A percentile compares a stretch with the other conserved stretches of the same genome.
Conservation (phyloP, 78 protist genomes). For the Tieghemostelium lacteum region DNA sequence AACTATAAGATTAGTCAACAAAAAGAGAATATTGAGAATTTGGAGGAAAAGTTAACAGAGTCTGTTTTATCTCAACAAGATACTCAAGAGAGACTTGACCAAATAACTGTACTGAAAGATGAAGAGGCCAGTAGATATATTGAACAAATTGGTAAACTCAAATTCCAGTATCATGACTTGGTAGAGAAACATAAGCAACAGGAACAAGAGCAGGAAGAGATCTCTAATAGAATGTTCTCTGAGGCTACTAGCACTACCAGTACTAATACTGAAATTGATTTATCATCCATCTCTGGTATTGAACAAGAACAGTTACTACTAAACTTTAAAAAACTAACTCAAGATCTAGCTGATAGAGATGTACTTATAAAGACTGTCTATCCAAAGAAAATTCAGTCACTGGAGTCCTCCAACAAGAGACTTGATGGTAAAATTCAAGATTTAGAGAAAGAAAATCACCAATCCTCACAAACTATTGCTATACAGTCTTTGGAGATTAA, state of each 20-base stretch:
- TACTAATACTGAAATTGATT: neutral
- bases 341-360: slow-evolving; percentile 41
- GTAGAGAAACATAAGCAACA: slow-evolving; percentile 4
- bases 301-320: slow-evolving; percentile 32
- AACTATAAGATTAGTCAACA: slow-evolving; percentile 3
- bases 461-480: slow-evolving; percentile 29
- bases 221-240: slow-evolving; percentile 2
- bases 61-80: neutral
- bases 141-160: neutral
- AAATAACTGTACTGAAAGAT: neutral
- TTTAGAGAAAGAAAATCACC: slow-evolving; percentile 15
- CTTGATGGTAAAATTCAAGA: slow-evolving; percentile 11
- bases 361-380: slow-evolving; percentile 30
- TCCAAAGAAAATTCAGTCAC: slow-evolving; percentile 57
- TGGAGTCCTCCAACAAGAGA: slow-evolving; percentile 22
- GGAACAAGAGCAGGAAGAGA: slow-evolving; percentile 32
- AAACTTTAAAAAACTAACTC: neutral
- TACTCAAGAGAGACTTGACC: neutral
- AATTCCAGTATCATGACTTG: neutral
- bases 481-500: slow-evolving; percentile 23
- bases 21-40: neutral
- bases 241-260: neutral
- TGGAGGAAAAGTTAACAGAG: neutral
- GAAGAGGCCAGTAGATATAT: neutral
- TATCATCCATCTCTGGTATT: neutral